Evolutionary conservation across 2,329 filamentous ascomycete genomes (phyloP), one percentile per base, ranked within the genome.

Genomic region (Parascedosporium putredinis): DNA sequence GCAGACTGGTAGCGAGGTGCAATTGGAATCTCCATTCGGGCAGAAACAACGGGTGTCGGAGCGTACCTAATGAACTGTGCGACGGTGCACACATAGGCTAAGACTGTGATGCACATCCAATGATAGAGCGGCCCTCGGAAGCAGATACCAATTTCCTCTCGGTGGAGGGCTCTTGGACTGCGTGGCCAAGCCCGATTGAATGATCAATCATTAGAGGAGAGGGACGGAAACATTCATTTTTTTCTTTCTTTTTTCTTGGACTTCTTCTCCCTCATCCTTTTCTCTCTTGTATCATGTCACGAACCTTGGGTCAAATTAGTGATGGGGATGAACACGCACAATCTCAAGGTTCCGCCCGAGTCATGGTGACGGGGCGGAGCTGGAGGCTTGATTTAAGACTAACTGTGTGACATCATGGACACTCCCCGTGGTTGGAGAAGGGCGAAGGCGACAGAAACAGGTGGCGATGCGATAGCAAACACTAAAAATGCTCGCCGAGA

Each of bases 121-220:
- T 42, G 38, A 12, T 12, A 12, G 23, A 42, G 20, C n/a, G 38
- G 23, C 2, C 10, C 12, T 42, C 38, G 38, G 38, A 42, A 42
- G 38, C 7, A 42, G 14, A 42, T 42, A 20, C 38, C 38, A 42
- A 42, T 42, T 42, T 36, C 10, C 38, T 20, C 38, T 42, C 18
- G 20, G 23, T 9, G 23, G 10, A 42, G 20, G 20, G 38, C n/a
- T 42, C 20, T 42, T 10, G 2, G 12, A 10, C 12, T 42, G 38
- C 38, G 38, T 42, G 38, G 38, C 38, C 38, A 42, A 42, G 38
- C 38, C 38, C 38, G 20, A 42, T 42, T 42, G 38, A 16, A 42
- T 22, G 20, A 36, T 18, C n/a, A 36, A 33, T 33, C n/a, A 36
- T 36, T 16, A 36, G n/a, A 14, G 33, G 14, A 36, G 7, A 36